Evolutionary conservation across 345 rosid species (phyloP), one percentile per base, ranked within the genome.

Genomic region (Linum usitatissimum): DNA sequence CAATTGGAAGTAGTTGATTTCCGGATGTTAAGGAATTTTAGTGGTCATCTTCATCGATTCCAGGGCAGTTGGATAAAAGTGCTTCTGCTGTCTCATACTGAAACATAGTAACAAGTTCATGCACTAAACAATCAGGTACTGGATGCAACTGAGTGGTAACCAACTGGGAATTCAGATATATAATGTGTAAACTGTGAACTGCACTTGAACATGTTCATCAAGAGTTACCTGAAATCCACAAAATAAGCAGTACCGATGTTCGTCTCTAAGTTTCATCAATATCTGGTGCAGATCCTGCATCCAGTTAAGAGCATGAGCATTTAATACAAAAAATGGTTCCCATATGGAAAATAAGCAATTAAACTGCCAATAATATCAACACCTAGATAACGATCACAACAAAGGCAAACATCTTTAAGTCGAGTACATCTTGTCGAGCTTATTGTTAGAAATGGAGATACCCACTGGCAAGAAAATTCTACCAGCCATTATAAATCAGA

Each of bases 31-130:
- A 7, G 38, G 8, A 34, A 34, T 34, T 45, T 13, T 45, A 45
- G 63, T 76, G 99, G 69, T 87, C 91, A 73, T 87, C 97, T 73
- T 93, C 97, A 38, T 80, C 71, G 30, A 69, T 73, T 42, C 96
- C 99, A 36, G 97, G 97, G 86, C 96, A 93, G 73, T 71, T 69
- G 59, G 87, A 77, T 45, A 73, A 49, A 59, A 93, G 91, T 61
- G 84, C 86, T 78, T 89, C 97, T 57, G 30, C n/a, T 36, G 97
- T 76, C 60, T 81, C 95, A 75, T 91, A 91, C 98, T 91, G 87
- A 70, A 76, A 69, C 57, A 63, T 23, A 68, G 42, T 53, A 57
- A 13, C 18, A 70, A 58, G 64, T 48, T 42, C 65, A 66, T 36
- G 18, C 42, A 64, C 9, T 39, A 42, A 63, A 58, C 45, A 57